Conservation (phyloP, 345 rosid genomes). For the Sapria himalayana region DNA sequence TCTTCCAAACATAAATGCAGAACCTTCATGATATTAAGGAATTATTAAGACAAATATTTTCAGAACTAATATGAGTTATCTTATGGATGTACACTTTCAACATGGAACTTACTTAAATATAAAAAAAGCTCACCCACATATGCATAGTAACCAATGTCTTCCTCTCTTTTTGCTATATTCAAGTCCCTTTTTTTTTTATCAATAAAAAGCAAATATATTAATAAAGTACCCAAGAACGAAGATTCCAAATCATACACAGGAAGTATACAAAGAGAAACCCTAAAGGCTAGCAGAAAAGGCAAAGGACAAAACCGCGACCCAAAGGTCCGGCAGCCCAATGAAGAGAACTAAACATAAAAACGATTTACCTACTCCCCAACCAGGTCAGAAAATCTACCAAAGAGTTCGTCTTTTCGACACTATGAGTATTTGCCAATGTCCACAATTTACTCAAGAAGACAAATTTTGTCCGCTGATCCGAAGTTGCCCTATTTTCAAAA, state of each 20-base stretch:
- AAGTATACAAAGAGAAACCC: not conserved
- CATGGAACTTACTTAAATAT: not conserved
- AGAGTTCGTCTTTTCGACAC: too few relatives aligned
- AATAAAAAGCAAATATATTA: not conserved
- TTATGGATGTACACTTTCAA: not conserved
- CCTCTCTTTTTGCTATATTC: constrained; percentile 17
- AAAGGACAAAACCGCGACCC: not conserved
- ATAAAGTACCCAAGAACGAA: not conserved
- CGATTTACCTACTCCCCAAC: constrained; percentile 5
- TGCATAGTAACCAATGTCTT: constrained; percentile 12
- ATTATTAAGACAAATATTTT: not conserved
- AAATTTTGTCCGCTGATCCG: too few relatives aligned
- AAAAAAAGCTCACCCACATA: constrained; percentile 8
- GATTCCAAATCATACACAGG: not conserved
- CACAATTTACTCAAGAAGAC: too few relatives aligned
- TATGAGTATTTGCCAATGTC: too few relatives aligned
- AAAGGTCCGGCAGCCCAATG: not conserved
- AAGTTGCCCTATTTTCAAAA: too few relatives aligned
- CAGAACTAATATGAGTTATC: not conserved
- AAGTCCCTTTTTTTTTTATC: constrained; percentile 22
- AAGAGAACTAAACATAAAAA: not conserved
- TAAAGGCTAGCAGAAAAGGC: not conserved
- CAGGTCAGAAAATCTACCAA: not conserved
- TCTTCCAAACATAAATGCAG: constrained; percentile 13
- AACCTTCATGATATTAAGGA: constrained; percentile 4